Evolutionary conservation across 352 stramenopile genomes (phyloP), one percentile per base, ranked within the genome.

Genomic region (Globisporangium paddicum): DNA sequence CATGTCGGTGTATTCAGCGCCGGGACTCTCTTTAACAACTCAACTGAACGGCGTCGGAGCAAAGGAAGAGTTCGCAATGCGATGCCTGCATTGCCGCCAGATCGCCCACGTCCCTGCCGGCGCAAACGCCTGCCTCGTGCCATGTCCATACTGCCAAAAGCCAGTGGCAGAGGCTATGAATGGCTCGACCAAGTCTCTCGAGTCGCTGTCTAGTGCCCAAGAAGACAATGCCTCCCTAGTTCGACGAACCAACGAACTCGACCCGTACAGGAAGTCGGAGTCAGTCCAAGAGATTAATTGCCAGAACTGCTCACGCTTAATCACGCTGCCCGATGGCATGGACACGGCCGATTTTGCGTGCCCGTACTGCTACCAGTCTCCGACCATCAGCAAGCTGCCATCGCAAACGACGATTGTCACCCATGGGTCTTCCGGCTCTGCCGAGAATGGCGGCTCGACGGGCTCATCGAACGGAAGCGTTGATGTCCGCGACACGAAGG

Each of bases 401-500:
- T 35, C 38, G 54, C 67, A 32, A 58, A 46, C 16, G 60, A 46
- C 16, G 55, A 68, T 37, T 23, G 47, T 21, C 49, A 68, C 16
- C 57, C 74, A 60, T 64, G 60, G 14, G 64, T 76, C 34, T 62
- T 25, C 18, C 71, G 58, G 2, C 1, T 28, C 21, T 47, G 49
- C 30, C 18, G 26, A 53, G 19, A 58, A 35, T 18, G 48, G 40
- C 2, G 34, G 49, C 5, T 23, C 19, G 2, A 42, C 21, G 11
- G 41, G 41, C 7, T 13, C 18, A 9, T 13, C 23, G 37, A 19
- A 28, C 19, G 35, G 35, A 14, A 30, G 32, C 21, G 26, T 62
- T 16, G 80, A 92, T 55, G 71, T 87, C 8, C 81, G 79, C 41
- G 81, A 93, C 48, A 93, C 82, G 3, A 93, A 91, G 68, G 78